A percentile compares a stretch with the other conserved stretches of the same genome.
phyloP scores from a whole-genome alignment of 345 rosid species.

The Litchi chinensis region DNA sequence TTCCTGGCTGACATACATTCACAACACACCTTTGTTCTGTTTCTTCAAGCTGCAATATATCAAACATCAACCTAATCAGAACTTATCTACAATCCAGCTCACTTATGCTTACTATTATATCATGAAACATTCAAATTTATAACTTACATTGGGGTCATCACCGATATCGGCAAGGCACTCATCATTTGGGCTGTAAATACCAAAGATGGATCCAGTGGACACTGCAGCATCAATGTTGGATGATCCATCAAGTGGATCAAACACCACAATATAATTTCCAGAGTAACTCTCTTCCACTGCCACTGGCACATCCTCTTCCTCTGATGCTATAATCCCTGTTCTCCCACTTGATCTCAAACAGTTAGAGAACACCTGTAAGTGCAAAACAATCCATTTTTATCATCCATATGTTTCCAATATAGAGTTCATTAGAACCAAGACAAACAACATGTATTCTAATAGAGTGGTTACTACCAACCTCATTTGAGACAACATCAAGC shows the following conservation, averaged over 20 bases:
- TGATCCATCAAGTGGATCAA: constrained; percentile 96
- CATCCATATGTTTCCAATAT: neutral
- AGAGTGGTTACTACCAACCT: constrained; percentile 43
- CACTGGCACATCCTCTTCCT: constrained; percentile 97
- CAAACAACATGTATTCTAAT: neutral
- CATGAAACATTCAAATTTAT: neutral
- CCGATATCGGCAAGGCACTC: constrained; percentile 77
- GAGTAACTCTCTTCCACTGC: constrained; percentile 96
- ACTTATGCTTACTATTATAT: neutral
- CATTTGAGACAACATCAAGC: constrained; percentile 94
- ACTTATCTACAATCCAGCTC: neutral
- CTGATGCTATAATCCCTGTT: constrained; percentile 94
- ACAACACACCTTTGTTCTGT: constrained; percentile 67
- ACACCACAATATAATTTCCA: constrained; percentile 87
- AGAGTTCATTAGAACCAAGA: neutral
- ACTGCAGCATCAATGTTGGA: constrained; percentile 96
- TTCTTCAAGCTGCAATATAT: constrained; percentile 56
- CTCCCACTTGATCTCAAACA: constrained; percentile 94
- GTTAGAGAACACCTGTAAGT: constrained; percentile 79
- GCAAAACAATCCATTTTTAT: constrained; percentile 10
- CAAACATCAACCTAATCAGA: neutral
- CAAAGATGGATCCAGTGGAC: constrained; percentile 95
- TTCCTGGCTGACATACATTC: constrained; percentile 93
- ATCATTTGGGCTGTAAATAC: constrained; percentile 91
- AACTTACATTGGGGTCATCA: constrained; percentile 57